Base-by-base conservation (phyloP, 345 rosid genomes). In the Adansonia digitata region DNA sequence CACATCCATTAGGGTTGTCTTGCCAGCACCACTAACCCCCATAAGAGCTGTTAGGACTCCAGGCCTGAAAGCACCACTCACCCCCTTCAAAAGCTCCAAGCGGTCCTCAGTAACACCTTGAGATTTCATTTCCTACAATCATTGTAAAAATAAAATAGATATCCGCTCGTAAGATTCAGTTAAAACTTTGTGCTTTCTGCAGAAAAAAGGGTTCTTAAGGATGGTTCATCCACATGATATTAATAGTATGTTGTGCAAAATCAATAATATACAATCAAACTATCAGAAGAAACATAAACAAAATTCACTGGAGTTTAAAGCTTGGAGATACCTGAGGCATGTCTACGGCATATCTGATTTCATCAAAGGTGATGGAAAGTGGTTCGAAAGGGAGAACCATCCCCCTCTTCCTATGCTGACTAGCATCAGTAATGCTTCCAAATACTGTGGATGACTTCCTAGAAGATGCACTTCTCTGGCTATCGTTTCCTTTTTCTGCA, bases 351-450 rank as follows among this genome's bases (percentile, higher is more conserved):
- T 87, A 87, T 83, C 79, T 80, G 79, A 90, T 83, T 3, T 90
- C 88, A 56, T 85, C 86, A 20, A 89, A 89, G 57, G 83, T 75
- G 2, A 89, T 81, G 4, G 87, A 87, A 27, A 82, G 86, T 2
- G 91, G 85, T 56, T 83, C 85, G 71, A 89, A 89, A 26, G 91
- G 93, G 56, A 89, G 93, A 74, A 87, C 67, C 91, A 87, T 86
- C 71, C 91, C 93, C 2, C 82, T 75, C 78, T 78, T 85, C 64
- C 74, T 75, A 51, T 71, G 77, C 42, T 68, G 75, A 53, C n/a
- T 72, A 1, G 72, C 79, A 29, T 80, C 80, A 26, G 55, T 75
- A 17, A 84, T 69, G 81, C 82, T 82, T 39, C 77, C 80, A 3
- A 78, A 78, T 81, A 81, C 80, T 22, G 81, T 73, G 10, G 90